Base-by-base conservation (phyloP, 495 filamentous ascomycete species). In the Neurospora tetraspora region DNA sequence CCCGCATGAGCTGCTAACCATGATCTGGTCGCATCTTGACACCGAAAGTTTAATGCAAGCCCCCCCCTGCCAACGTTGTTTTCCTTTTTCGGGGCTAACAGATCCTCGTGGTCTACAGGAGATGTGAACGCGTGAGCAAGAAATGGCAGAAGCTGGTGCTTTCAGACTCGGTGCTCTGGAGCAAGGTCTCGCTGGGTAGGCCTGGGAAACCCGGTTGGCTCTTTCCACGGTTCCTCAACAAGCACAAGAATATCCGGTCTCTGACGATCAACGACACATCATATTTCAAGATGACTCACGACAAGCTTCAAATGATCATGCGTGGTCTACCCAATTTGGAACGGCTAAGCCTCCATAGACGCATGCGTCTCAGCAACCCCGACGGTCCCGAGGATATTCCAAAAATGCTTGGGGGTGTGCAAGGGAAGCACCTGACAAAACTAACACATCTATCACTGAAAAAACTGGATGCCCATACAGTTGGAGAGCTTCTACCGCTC, bases 91-190 rank as follows among this genome's bases (percentile, higher is more conserved):
- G 37, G 53, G 23, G 14, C 53, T 65, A 65, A 65, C 23, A 4
- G 34, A 65, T 34, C 31, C 31, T 34, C 7, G 27, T 36, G 31
- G 34, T 18, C 27, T 3, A 39, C 23, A 79, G 77, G 61, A 45
- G 45, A 2, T 77, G 75, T 47, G 27, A 74, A 16, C 71, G 71
- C 5, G 79, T 80, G 23, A 77, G 38, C 72, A 78, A 77, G 65
- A 36, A 61, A 10, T 80, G 79, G 79, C 34, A 72, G 9, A 68
- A 69, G 4, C 1, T 72, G 11, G 14, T 78, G 11, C 14, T 72
- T 12, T 59, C 53, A 0, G 74, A 79, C 68, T 61, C 39, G 4
- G 40, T 61, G 47, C 74, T 77, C 47, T 80, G 79, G 79, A 20
- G 20, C 36, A 34, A 74, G 3, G 23, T 79, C 14, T 71, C 68